These are phyloP conservation scores for Scheffersomyces spartinae DNA, from an alignment of 805 yeast species.

Conservation along the genomic window DNA sequence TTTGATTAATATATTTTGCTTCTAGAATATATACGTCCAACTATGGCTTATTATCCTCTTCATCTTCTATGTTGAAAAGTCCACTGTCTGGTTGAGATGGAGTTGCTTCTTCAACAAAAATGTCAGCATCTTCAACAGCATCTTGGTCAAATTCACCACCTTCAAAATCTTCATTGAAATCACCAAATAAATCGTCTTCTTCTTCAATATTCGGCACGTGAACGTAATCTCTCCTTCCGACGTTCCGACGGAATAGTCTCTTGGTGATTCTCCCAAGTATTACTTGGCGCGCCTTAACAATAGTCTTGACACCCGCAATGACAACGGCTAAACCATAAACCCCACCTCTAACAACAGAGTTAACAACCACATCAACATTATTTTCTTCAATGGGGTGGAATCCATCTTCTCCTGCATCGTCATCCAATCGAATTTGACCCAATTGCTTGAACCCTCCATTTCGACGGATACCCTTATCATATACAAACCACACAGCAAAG, in stretches of 20 bases:
- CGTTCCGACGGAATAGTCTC: constrained; percentile 21
- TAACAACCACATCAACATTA: constrained; percentile 45
- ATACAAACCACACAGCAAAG: constrained; percentile 54
- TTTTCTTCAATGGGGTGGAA: constrained; percentile 54
- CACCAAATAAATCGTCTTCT: constrained; percentile 29
- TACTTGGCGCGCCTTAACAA: constrained; percentile 20
- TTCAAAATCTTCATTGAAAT: constrained; percentile 27
- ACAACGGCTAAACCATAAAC: constrained; percentile 33
- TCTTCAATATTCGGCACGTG: constrained; percentile 27
- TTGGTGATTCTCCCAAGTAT: constrained; percentile 20
- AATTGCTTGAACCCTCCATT: constrained; percentile 67
- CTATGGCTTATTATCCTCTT: too few relatives aligned
- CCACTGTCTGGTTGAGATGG: too few relatives aligned
- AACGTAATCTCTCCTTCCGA: constrained; percentile 29
- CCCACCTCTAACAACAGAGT: constrained; percentile 47
- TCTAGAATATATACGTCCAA: too few relatives aligned
- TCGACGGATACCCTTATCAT: constrained; percentile 69
- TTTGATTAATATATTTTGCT: too few relatives aligned
- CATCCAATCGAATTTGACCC: constrained; percentile 81
- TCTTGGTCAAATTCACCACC: constrained; percentile 26
- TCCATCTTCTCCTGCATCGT: constrained; percentile 47
- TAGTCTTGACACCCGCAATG: constrained; percentile 21
- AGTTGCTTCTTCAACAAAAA: too few relatives aligned
- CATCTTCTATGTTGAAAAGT: too few relatives aligned
- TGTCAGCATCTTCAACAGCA: constrained; percentile 10